phyloP scores from a whole-genome alignment of 257 asterid genomes.

The Leonotis leonurus region DNA sequence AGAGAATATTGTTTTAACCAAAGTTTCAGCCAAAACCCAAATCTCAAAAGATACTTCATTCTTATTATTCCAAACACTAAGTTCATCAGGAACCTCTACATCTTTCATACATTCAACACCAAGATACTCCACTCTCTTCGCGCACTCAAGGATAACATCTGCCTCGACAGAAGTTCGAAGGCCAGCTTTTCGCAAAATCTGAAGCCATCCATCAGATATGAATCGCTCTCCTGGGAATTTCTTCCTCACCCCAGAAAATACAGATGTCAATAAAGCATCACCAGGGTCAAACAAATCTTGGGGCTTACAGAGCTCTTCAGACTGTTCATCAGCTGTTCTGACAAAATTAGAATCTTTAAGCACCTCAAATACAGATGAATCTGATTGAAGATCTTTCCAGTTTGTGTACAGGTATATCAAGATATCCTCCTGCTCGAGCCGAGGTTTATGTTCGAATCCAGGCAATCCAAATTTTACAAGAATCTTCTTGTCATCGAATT shows the following conservation, averaged over 20 bases:
- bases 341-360: constrained; percentile 76
- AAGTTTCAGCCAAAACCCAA: constrained; percentile 83
- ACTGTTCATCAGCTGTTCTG: constrained; percentile 68
- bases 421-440: constrained; percentile 77
- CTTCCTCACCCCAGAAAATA: constrained; percentile 68
- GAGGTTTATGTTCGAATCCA: constrained; percentile 59
- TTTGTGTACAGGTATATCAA: constrained; percentile 68
- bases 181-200: constrained; percentile 70
- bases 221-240: constrained; percentile 94
- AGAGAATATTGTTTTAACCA: constrained; percentile 65
- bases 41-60: constrained; percentile 73
- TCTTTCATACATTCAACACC: constrained; percentile 65
- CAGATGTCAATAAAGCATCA: constrained; percentile 67
- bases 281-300: constrained; percentile 77
- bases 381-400: constrained; percentile 81
- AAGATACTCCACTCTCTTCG: constrained; percentile 84
- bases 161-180: constrained; percentile 76
- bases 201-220: constrained; percentile 82
- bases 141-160: constrained; percentile 85
- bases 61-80: constrained; percentile 45
- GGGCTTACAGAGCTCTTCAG: constrained; percentile 50
- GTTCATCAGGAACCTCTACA: constrained; percentile 43
- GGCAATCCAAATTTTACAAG: constrained; percentile 82
- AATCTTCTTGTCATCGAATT: constrained; percentile 70
- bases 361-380: constrained; percentile 59